Evolutionary conservation across 129 eudicot species (phyloP), one percentile per base, ranked within the genome.

Genomic region (Chrysanthemum makinoi): DNA sequence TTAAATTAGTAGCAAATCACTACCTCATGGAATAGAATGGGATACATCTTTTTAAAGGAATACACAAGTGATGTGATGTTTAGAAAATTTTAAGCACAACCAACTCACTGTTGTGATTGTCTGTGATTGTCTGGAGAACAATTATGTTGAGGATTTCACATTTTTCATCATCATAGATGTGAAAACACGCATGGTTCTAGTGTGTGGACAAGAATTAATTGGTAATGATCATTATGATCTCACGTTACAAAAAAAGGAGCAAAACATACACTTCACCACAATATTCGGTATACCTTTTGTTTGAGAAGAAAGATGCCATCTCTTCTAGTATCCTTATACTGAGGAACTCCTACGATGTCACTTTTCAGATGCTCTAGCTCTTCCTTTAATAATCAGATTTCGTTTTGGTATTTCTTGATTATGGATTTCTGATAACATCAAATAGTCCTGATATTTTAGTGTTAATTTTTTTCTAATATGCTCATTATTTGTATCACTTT

Each of bases 391-490:
- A 62, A 74, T 57, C 93, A 96, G 72, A 94, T 94, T 83, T 90
- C 97, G 77, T 84, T 84, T 79, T 94, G 97, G 84, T 94, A 94
- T 83, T 94, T 94, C 84, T 94, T 94, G 75, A 94, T 94, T 15
- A 94, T 94, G 60, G 99, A 94, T 82, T 94, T 89, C 80, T 22
- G 24, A 22, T 22, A 22, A 22, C 24, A 22, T 22, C 24, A 22
- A 22, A 22, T 22, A 22, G 1, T 22, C 24, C 24, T 22, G 24
- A 22, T 22, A 22, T 22, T 22, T 22, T 22, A 22, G 24, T 22
- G 24, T 22, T 22, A 1, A 22, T 22, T 22, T 22, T 22, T 22
- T 22, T 1, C 24, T 22, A 22, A 22, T 22, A 22, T 22, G 24
- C 1, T 22, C 24, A 22, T 22, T 1, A 22, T 22, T 22, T 22